phyloP scores from a whole-genome alignment of 495 filamentous ascomycete species.

The Cenococcum geophilum region DNA sequence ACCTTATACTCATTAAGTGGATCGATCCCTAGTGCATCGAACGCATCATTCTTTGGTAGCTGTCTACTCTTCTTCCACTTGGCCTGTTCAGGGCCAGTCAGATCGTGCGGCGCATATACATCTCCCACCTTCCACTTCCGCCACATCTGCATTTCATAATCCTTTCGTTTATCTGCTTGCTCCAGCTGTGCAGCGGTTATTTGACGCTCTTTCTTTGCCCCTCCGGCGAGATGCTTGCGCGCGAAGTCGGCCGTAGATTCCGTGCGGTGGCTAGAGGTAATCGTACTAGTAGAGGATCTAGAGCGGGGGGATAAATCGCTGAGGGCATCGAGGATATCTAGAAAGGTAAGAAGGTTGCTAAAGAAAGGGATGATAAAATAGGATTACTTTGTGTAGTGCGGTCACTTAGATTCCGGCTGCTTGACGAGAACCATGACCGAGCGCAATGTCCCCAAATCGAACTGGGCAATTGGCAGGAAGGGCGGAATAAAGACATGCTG shows the following conservation, averaged over 20 bases:
- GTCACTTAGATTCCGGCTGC: not conserved
- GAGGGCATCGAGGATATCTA: too few species aligned
- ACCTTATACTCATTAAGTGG: slow-evolving; percentile 83
- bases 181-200: not conserved
- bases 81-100: slow-evolving; percentile 62
- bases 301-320: too few species aligned
- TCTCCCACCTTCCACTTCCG: slow-evolving; percentile 68
- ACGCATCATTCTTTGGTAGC: slow-evolving; percentile 54
- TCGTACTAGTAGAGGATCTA: too few species aligned
- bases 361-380: too few species aligned
- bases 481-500: not conserved
- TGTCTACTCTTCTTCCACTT: slow-evolving; percentile 55
- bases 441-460: not conserved
- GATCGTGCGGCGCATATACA: slow-evolving; percentile 84
- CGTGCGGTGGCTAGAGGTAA: too few species aligned
- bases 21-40: slow-evolving; percentile 75
- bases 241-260: too few species aligned
- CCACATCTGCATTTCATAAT: slow-evolving; percentile 18
- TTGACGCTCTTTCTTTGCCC: too few species aligned
- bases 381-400: not conserved
- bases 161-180: not conserved
- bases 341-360: too few species aligned
- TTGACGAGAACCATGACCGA: not conserved
- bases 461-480: not conserved
- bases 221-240: too few species aligned